Percentiles rank a stretch among this genome's conserved stretches.
Conservation (phyloP, 176 grass and related monocot genomes). For the Eleusine indica region DNA sequence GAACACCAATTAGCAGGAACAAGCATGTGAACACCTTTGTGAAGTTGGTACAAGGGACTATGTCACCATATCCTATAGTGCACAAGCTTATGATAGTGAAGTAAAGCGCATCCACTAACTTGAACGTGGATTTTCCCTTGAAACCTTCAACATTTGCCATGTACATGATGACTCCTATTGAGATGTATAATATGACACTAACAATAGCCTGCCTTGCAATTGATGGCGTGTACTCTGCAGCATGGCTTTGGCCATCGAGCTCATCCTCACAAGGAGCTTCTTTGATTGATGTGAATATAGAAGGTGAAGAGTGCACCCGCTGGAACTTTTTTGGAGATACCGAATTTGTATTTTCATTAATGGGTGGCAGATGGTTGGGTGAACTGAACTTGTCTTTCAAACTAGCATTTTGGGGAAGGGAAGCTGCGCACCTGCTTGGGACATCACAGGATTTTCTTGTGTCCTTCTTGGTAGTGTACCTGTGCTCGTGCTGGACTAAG, state of each 20-base stretch:
- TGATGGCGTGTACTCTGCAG: conserved; percentile 51
- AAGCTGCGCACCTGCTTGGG: conserved; percentile 42
- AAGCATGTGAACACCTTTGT: conserved; percentile 78
- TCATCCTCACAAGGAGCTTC: conserved; percentile 37
- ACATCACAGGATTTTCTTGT: conserved; percentile 41
- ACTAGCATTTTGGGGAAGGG: conserved; percentile 31
- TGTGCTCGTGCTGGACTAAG: conserved; percentile 26
- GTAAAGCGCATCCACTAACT: conserved; percentile 76
- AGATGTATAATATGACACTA: conserved; percentile 64
- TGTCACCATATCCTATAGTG: conserved; percentile 85
- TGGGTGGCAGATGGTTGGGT: conserved; percentile 28
- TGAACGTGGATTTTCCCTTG: conserved; percentile 57
- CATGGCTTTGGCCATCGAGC: conserved; percentile 39
- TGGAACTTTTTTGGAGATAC: conserved; percentile 36
- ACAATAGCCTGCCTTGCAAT: conserved; percentile 57
- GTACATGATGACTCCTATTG: conserved; percentile 60
- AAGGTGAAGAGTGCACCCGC: conserved; percentile 58
- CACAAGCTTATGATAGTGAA: conserved; percentile 77
- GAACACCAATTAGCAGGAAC: conserved; percentile 75
- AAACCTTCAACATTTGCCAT: conserved; percentile 63
- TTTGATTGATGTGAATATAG: conserved; percentile 63
- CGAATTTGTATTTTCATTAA: conserved; percentile 32
- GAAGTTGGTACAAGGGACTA: conserved; percentile 62
- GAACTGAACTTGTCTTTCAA: conserved; percentile 32
- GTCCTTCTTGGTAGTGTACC: conserved; percentile 39